Percentiles rank a stretch among this genome's conserved stretches.
Conservation (phyloP, 179 eudicot genomes). For the Amaranthus tricolor region DNA sequence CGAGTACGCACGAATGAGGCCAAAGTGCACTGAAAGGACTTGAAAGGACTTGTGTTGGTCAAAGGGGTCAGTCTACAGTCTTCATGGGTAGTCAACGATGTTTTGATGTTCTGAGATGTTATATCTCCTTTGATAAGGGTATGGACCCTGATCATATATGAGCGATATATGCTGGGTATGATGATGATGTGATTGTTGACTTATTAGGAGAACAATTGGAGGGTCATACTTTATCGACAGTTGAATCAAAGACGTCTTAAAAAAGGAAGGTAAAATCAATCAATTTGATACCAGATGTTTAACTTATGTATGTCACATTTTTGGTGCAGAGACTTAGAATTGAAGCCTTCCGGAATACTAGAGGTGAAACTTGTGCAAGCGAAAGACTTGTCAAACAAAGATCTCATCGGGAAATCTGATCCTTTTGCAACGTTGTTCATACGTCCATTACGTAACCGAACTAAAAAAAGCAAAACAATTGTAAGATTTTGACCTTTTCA, state of each 20-base stretch:
- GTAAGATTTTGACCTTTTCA: constrained; percentile 41
- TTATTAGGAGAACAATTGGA: too few relatives aligned
- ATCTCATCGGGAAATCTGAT: constrained; percentile 92
- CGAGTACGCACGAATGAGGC: too few relatives aligned
- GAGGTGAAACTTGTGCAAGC: constrained; percentile 97
- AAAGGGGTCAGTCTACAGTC: too few relatives aligned
- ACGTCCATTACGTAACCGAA: constrained; percentile 75
- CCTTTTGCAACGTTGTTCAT: constrained; percentile 78
- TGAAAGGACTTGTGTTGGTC: too few relatives aligned
- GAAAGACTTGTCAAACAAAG: constrained; percentile 79
- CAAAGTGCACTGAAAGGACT: too few relatives aligned
- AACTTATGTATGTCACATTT: constrained; percentile 7
- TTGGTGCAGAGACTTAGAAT: constrained; percentile 65
- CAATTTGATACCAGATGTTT: not conserved
- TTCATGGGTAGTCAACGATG: too few relatives aligned
- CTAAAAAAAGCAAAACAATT: constrained; percentile 73
- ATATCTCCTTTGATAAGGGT: too few relatives aligned
- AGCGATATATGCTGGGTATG: too few relatives aligned
- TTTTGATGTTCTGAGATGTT: too few relatives aligned
- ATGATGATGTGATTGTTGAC: too few relatives aligned
- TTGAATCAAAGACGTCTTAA: not conserved
- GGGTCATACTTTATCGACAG: not conserved
- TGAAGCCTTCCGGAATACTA: constrained; percentile 81
- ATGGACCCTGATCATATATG: too few relatives aligned
- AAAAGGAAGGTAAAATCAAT: not conserved